Evolutionary conservation across 164 flowering plant genomes (phyloP).

Genomic region (Chimonanthus praecox): DNA sequence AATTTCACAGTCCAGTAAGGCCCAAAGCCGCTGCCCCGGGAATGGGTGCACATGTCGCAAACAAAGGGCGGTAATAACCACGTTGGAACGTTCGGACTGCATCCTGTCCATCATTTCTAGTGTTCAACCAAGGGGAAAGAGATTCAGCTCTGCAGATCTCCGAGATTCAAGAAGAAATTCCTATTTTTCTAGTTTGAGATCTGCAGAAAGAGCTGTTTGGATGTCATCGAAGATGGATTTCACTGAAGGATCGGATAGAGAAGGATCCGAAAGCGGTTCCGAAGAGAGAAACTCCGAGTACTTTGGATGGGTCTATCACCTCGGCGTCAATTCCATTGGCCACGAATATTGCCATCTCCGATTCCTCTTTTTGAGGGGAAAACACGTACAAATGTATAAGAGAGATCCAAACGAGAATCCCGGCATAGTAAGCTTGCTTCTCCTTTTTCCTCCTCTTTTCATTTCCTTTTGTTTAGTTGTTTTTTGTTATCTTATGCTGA

Average conservation of each 20-base stretch:
- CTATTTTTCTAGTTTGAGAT: neutral
- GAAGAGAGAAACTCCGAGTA: conserved; percentile 29
- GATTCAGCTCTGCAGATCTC: neutral
- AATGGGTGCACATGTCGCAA: no score
- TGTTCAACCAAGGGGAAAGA: no score
- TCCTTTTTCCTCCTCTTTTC: neutral
- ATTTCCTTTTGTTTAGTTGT: neutral
- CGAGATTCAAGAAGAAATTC: neutral
- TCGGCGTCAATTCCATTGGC: conserved; percentile 73
- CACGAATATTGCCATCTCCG: conserved; percentile 82
- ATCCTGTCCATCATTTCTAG: no score
- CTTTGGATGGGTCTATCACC: conserved; percentile 84
- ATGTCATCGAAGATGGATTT: neutral
- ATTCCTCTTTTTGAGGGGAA: conserved; percentile 58
- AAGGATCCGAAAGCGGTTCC: neutral
- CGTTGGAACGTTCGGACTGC: no score
- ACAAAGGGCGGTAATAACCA: no score
- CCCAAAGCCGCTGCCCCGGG: no score
- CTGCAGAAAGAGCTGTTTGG: neutral
- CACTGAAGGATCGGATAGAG: neutral
- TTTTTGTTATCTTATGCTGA: neutral
- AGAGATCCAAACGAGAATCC: conserved; percentile 77
- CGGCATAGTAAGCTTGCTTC: conserved; percentile 49
- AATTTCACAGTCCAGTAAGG: no score
- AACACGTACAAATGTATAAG: conserved; percentile 72